Evolutionary conservation across 495 filamentous ascomycete species (phyloP).

Genomic region (Baudoinia panamericana): DNA sequence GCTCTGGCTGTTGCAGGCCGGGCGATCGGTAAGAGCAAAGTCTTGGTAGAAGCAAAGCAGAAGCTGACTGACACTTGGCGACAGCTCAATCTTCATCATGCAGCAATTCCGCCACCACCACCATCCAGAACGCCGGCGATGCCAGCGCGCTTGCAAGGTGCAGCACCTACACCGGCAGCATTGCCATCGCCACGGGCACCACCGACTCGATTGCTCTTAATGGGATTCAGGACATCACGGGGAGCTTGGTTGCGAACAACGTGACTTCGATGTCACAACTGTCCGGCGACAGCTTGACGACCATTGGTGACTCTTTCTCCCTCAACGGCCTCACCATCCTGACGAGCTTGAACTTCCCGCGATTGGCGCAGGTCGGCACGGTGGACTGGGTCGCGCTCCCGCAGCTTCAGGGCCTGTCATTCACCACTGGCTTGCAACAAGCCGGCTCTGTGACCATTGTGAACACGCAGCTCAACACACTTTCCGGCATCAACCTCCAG

Average conservation of each 20-base stretch:
- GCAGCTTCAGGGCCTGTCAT: constrained; percentile 50
- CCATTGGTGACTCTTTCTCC: constrained; percentile 50
- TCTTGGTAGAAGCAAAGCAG: neutral
- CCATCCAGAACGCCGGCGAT: constrained; percentile 57
- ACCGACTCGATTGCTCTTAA: constrained; percentile 40
- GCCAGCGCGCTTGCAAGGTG: constrained; percentile 54
- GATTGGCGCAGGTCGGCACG: constrained; percentile 46
- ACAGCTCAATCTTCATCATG: constrained; percentile 37
- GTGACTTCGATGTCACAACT: constrained; percentile 46
- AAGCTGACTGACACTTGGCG: neutral
- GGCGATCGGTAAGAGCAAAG: constrained; percentile 46
- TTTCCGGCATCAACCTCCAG: constrained; percentile 68
- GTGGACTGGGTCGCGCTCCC: constrained; percentile 66
- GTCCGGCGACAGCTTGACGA: constrained; percentile 35
- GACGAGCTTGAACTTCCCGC: constrained; percentile 45
- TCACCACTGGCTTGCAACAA: constrained; percentile 40
- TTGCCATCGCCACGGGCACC: constrained; percentile 48
- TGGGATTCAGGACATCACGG: constrained; percentile 50
- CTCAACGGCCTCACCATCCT: constrained; percentile 54
- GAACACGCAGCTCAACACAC: constrained; percentile 63
- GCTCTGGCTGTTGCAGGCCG: constrained; percentile 52
- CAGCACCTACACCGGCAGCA: constrained; percentile 51
- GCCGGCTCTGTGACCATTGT: constrained; percentile 56
- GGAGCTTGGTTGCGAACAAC: constrained; percentile 50
- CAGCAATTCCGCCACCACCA: constrained; percentile 35